A percentile compares a stretch with the other conserved stretches of the same genome.
Conservation (phyloP, 352 stramenopile genomes). For the Thraustochytrium striatum region DNA sequence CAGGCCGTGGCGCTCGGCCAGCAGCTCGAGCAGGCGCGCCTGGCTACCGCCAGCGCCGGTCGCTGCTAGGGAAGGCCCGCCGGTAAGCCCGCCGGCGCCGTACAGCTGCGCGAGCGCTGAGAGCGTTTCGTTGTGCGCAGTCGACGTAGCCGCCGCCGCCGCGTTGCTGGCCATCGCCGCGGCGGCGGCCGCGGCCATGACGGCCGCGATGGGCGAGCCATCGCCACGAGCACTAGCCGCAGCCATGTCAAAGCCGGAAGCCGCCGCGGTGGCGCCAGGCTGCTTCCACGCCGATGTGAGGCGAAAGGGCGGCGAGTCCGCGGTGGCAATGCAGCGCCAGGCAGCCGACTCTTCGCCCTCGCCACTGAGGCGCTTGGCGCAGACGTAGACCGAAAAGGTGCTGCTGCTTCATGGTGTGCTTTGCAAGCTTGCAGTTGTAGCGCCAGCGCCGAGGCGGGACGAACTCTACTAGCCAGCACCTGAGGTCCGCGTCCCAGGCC, state of each 20-base stretch:
- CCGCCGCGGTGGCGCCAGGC: not conserved
- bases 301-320: slow-evolving; percentile 21
- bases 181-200: not conserved
- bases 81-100: too few relatives aligned
- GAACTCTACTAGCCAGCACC: slow-evolving; percentile 41
- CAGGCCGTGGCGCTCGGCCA: too few relatives aligned
- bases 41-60: too few relatives aligned
- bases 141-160: not conserved
- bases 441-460: slow-evolving; percentile 15
- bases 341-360: too few relatives aligned
- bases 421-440: slow-evolving; percentile 42
- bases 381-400: slow-evolving; percentile 40
- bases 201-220: not conserved
- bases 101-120: too few relatives aligned
- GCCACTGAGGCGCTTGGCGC: too few relatives aligned
- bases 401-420: slow-evolving; percentile 45
- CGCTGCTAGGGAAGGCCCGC: too few relatives aligned
- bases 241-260: not conserved
- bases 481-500: not conserved
- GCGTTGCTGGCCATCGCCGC: not conserved
- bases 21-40: too few relatives aligned
- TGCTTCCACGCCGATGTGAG: slow-evolving; percentile 44
- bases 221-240: not conserved
- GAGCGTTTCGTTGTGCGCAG: too few relatives aligned
- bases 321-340: not conserved